Evolutionary conservation across 768 basidiomycete genomes (phyloP).

Genomic region (Tylopilus vinaceipallidus): DNA sequence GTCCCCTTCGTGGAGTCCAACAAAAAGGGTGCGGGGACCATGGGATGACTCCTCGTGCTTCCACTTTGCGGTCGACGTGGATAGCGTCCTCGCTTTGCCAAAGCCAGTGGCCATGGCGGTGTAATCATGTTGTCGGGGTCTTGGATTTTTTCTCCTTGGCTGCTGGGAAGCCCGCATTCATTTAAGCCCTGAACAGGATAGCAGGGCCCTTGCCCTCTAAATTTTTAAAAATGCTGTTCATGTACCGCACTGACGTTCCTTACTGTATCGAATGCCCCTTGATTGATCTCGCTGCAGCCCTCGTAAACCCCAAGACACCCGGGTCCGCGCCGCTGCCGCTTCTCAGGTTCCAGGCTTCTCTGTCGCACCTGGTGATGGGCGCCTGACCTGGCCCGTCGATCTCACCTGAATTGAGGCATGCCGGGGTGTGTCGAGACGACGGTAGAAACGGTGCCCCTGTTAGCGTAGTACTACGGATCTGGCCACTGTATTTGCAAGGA

Average conservation of each 20-base stretch:
- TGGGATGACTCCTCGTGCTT: conserved; percentile 58
- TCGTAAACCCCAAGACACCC: not conserved
- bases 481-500: conserved; percentile 11
- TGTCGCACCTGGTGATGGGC: not conserved
- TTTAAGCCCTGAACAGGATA: not conserved
- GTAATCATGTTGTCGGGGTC: conserved; percentile 4
- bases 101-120: conserved; percentile 40
- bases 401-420: not conserved
- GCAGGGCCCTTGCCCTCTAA: no score
- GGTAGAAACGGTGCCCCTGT: no score
- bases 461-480: no score
- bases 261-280: not conserved
- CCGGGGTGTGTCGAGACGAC: not conserved
- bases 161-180: conserved; percentile 5
- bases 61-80: conserved; percentile 43
- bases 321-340: not conserved
- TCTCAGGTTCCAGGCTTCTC: not conserved
- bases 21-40: conserved; percentile 42
- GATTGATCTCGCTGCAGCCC: not conserved
- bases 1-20: conserved; percentile 18
- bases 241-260: conserved; percentile 4
- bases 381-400: not conserved
- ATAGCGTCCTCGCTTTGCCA: conserved; percentile 43
- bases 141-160: not conserved
- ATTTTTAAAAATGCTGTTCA: not conserved